Evolutionary conservation across 2,329 filamentous ascomycete genomes (phyloP).

Genomic region (Pseudopyricularia cyperi): DNA sequence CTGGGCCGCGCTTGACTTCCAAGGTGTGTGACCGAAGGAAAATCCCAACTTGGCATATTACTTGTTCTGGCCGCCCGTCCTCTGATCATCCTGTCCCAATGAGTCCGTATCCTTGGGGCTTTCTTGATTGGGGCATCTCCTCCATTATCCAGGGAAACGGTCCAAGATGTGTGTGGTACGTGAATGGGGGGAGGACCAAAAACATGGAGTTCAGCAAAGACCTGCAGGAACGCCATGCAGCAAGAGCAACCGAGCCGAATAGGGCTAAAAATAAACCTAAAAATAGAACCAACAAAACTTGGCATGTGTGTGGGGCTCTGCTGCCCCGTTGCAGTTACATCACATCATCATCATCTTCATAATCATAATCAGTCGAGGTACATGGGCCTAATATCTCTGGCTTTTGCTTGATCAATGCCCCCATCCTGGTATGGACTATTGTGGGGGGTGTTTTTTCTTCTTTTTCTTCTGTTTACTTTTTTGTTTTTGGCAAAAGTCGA

Average conservation of each 20-base stretch:
- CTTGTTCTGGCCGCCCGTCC: too few species aligned
- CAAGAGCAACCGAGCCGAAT: neutral
- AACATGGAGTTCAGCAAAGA: too few species aligned
- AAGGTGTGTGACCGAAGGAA: too few species aligned
- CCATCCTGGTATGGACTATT: too few species aligned
- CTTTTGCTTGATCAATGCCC: too few species aligned
- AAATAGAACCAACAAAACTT: neutral
- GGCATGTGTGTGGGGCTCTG: neutral
- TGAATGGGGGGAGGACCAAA: neutral
- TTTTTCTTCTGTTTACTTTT: neutral
- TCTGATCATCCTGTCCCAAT: too few species aligned
- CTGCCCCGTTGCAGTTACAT: neutral
- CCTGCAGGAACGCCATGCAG: neutral
- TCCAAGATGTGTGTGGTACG: neutral
- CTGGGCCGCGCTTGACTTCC: too few species aligned
- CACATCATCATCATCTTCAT: neutral
- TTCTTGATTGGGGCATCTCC: too few species aligned
- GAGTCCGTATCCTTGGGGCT: too few species aligned
- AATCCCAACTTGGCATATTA: too few species aligned
- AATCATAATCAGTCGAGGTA: neutral
- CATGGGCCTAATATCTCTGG: too few species aligned
- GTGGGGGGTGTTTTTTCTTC: neutral
- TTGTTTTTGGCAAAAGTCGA: neutral
- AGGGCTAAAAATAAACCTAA: neutral
- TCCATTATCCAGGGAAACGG: neutral